Conservation (phyloP, 805 yeast species). For the Sugiyamaella boreocaroliniensis region DNA sequence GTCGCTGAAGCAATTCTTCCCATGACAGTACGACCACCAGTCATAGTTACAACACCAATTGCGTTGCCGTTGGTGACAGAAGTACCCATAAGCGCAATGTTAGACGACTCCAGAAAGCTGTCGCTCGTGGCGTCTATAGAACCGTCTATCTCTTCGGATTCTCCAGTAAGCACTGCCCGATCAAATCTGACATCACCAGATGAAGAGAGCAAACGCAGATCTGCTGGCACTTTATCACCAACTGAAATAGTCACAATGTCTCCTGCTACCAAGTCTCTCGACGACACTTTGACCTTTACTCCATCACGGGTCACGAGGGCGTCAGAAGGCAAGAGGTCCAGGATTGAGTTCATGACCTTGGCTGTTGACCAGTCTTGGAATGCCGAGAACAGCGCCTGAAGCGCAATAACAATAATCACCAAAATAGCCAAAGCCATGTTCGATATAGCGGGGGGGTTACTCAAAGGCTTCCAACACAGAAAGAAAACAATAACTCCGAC, state of each 20-base stretch:
- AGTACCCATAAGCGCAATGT: conserved; percentile 45
- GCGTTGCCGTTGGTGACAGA: conserved; percentile 40
- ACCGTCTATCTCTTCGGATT: conserved; percentile 35
- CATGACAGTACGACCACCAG: conserved; percentile 41
- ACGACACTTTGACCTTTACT: conserved; percentile 20
- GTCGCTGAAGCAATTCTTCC: conserved; percentile 42
- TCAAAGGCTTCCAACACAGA: conserved; percentile 43
- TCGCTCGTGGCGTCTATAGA: conserved; percentile 6
- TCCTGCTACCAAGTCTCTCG: conserved; percentile 40
- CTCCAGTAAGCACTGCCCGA: conserved; percentile 45
- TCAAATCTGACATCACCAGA: conserved; percentile 40
- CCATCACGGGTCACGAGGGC: conserved; percentile 34
- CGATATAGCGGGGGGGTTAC: conserved; percentile 37
- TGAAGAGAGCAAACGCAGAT: conserved; percentile 36
- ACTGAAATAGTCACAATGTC: conserved; percentile 36
- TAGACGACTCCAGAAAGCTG: conserved; percentile 35
- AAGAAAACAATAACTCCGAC: conserved; percentile 39
- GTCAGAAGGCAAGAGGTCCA: conserved; percentile 36
- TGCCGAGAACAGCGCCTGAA: conserved; percentile 41
- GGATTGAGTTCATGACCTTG: conserved; percentile 43
- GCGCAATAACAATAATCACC: conserved; percentile 35
- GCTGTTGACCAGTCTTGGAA: conserved; percentile 44
- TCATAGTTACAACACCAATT: conserved; percentile 38
- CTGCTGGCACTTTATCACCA: conserved; percentile 44
- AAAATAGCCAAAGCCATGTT: conserved; percentile 41